Conservation (phyloP, 2,329 filamentous ascomycete genomes). For the Sporothrix humicola region DNA sequence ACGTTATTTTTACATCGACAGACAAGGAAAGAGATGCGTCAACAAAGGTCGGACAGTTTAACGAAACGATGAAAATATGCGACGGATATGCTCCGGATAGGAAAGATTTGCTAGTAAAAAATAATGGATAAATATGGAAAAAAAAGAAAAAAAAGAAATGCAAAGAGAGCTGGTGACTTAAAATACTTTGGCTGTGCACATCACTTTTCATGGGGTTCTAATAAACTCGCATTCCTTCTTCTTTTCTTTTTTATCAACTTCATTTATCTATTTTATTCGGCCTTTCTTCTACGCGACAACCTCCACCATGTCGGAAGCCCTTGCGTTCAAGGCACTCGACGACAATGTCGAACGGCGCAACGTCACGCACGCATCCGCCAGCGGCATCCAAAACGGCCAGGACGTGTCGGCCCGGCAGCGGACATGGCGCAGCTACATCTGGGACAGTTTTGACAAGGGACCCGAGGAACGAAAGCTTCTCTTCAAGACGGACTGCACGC, state of each 20-base stretch:
- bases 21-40: background rate
- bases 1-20: background rate
- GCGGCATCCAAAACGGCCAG: conserved; percentile 13
- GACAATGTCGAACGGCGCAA: conserved; percentile 11
- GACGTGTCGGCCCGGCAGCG: conserved; percentile 4
- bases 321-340: conserved; percentile 1
- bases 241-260: background rate
- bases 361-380: background rate
- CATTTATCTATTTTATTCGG: background rate
- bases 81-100: background rate
- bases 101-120: background rate
- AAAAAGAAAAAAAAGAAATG: too few relatives aligned
- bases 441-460: conserved; percentile 23
- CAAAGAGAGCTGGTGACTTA: background rate
- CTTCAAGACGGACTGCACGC: background rate
- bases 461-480: background rate
- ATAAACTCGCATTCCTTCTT: background rate
- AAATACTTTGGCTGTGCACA: background rate
- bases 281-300: background rate
- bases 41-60: background rate
- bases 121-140: background rate
- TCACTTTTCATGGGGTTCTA: too few relatives aligned
- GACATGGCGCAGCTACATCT: conserved; percentile 11
- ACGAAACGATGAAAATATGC: background rate
- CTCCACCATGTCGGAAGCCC: background rate